Percentiles rank a stretch among this genome's conserved stretches.
Conservation (phyloP, 306 rosid genomes). For the Fagus sylvatica region DNA sequence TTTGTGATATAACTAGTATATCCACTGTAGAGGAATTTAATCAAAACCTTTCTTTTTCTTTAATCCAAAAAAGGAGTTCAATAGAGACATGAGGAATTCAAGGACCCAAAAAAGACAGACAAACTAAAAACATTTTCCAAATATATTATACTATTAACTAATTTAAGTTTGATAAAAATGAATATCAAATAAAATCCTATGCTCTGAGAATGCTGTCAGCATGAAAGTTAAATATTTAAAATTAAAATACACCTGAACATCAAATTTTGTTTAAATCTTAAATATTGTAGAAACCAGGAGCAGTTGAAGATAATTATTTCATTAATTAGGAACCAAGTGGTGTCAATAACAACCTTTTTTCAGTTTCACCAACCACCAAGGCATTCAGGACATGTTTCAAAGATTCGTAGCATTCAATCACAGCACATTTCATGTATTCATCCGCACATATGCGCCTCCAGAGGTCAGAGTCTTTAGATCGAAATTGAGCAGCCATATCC, state of each 20-base stretch:
- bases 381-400: constrained; percentile 61
- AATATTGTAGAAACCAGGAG: not conserved
- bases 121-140: too few relatives aligned
- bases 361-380: constrained; percentile 87
- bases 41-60: too few relatives aligned
- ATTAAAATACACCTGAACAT: constrained; percentile 13
- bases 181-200: constrained; percentile 1
- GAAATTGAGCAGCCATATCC: constrained; percentile 95
- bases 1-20: not conserved
- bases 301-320: constrained; percentile 3
- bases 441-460: constrained; percentile 91
- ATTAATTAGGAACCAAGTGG: not conserved
- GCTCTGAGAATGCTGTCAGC: constrained; percentile 2
- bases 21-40: not conserved
- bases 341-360: constrained; percentile 65
- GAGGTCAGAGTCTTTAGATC: constrained; percentile 81
- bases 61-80: too few relatives aligned
- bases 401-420: constrained; percentile 86
- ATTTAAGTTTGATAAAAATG: too few relatives aligned
- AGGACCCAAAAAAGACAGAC: too few relatives aligned
- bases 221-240: constrained; percentile 19
- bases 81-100: too few relatives aligned
- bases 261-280: not conserved
- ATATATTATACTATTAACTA: too few relatives aligned
- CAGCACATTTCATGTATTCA: constrained; percentile 94